Evolutionary conservation across 805 yeast species (phyloP).

Genomic region (Scheffersomyces ergatensis): DNA sequence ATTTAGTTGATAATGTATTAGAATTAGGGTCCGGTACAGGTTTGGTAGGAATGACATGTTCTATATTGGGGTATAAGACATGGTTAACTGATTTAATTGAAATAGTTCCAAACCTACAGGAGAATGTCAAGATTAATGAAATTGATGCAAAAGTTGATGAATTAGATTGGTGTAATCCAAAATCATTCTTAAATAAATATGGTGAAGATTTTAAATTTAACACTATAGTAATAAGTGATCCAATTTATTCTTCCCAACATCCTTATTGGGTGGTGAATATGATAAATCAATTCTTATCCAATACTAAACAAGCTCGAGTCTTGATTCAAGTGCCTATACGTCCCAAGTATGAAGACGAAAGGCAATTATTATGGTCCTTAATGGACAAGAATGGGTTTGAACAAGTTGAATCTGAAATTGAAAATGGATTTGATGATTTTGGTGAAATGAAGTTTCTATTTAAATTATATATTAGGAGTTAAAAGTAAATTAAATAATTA

Average conservation of each 20-base stretch:
- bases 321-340: constrained; percentile 78
- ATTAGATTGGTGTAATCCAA: constrained; percentile 78
- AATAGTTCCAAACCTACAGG: constrained; percentile 64
- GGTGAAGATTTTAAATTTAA: constrained; percentile 39
- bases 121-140: constrained; percentile 57
- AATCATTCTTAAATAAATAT: constrained; percentile 22
- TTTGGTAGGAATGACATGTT: constrained; percentile 72
- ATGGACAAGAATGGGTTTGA: constrained; percentile 39
- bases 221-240: constrained; percentile 78
- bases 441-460: constrained; percentile 66
- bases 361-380: constrained; percentile 58
- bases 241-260: constrained; percentile 80
- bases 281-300: constrained; percentile 41
- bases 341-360: constrained; percentile 58
- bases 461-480: constrained; percentile 24
- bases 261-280: constrained; percentile 70
- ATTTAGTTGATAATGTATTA: constrained; percentile 34
- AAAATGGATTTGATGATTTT: constrained; percentile 81
- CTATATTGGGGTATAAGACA: constrained; percentile 47
- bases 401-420: constrained; percentile 39
- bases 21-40: constrained; percentile 99
- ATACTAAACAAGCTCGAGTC: constrained; percentile 37
- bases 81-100: constrained; percentile 76
- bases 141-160: constrained; percentile 38
- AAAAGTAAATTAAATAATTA: background rate